Percentiles rank a stretch among this genome's conserved stretches.
Conservation (phyloP, 495 filamentous ascomycete species). For the Annulohypoxylon bovei region DNA sequence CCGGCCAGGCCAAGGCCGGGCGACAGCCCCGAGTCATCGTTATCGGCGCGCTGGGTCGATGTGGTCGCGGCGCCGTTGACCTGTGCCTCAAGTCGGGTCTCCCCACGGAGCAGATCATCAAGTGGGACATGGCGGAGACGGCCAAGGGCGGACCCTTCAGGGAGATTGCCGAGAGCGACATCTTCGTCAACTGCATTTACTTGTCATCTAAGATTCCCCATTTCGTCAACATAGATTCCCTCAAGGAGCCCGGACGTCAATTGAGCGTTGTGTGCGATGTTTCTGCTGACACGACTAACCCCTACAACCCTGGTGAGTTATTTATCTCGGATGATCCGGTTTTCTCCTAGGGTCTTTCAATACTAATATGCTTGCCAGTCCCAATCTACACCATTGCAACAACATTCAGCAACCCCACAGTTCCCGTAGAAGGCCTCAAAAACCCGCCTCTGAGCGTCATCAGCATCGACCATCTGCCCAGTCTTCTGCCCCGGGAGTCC, state of each 20-base stretch:
- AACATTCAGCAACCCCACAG: slow-evolving; percentile 85
- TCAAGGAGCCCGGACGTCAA: slow-evolving; percentile 73
- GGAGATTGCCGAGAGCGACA: slow-evolving; percentile 82
- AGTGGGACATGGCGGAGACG: slow-evolving; percentile 97
- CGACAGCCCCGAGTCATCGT: slow-evolving; percentile 65
- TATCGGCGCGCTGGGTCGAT: slow-evolving; percentile 80
- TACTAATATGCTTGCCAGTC: slow-evolving; percentile 60
- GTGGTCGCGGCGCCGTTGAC: slow-evolving; percentile 86
- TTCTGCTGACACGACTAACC: slow-evolving; percentile 78
- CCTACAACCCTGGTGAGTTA: slow-evolving; percentile 57
- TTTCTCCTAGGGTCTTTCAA: background rate
- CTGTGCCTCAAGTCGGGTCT: slow-evolving; percentile 80
- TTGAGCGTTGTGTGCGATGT: slow-evolving; percentile 92
- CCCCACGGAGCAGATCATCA: slow-evolving; percentile 74
- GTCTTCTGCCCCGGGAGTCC: slow-evolving; percentile 84
- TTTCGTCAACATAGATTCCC: slow-evolving; percentile 76
- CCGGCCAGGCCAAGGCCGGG: slow-evolving; percentile 61
- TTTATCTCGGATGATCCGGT: slow-evolving; percentile 47
- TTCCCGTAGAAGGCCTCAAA: slow-evolving; percentile 69
- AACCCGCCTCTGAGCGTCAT: slow-evolving; percentile 77
- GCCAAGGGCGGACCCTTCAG: slow-evolving; percentile 81
- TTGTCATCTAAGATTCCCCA: slow-evolving; percentile 71
- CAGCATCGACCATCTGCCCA: slow-evolving; percentile 91
- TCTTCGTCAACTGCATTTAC: slow-evolving; percentile 96
- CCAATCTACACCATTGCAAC: slow-evolving; percentile 86